Base-by-base conservation (phyloP, 2,329 filamentous ascomycete genomes). In the Calonectria pauciramosa region DNA sequence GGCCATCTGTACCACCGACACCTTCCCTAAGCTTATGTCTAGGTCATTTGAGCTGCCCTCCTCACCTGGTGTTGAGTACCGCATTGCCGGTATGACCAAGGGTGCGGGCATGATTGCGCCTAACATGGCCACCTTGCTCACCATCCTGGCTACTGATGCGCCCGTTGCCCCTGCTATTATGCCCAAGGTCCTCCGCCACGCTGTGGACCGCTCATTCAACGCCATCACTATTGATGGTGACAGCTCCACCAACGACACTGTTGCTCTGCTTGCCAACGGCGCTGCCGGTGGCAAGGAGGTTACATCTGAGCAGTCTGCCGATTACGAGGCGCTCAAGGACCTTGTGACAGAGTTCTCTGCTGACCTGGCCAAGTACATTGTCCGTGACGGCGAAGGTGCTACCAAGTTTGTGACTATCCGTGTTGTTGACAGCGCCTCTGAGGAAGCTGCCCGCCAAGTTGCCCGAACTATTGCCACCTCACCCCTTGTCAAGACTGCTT, bases 21-120 rank as follows among this genome's bases (percentile, higher is more conserved):
- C 97, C 4, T 99, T 99, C 85, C 97, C 97, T 73, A 99, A 99
- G 87, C 93, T 99, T 77, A 89, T 96, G 80, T 98, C 96, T 26
- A 92, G 91, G 79, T 92, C 92, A 18, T 99, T 99, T 86, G 92
- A 89, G 34, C 91, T 99, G 38, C 96, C 97, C 5, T 96, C 94
- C 1, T 94, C 94, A 5, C 92, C 94, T 0, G 89, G 89, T 23
- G 88, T 92, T 65, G 93, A 94, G 84, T 99, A 98, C 87, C 90
- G 91, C 80, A 94, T 99, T 65, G 96, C 95, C 16, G 97, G 97
- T 80, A 97, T 98, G 92, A 98, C 96, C 82, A 99, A 99, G 88
- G 97, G 97, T 72, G 97, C 97, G 7, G 97, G 97, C 82, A 99
- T 99, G 97, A 98, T 99, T 84, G 96, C 98, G 83, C 97, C 97